Evolutionary conservation across 2,329 filamentous ascomycete species (phyloP), one percentile per base, ranked within the genome.

Genomic region (Beauveria bassiana): DNA sequence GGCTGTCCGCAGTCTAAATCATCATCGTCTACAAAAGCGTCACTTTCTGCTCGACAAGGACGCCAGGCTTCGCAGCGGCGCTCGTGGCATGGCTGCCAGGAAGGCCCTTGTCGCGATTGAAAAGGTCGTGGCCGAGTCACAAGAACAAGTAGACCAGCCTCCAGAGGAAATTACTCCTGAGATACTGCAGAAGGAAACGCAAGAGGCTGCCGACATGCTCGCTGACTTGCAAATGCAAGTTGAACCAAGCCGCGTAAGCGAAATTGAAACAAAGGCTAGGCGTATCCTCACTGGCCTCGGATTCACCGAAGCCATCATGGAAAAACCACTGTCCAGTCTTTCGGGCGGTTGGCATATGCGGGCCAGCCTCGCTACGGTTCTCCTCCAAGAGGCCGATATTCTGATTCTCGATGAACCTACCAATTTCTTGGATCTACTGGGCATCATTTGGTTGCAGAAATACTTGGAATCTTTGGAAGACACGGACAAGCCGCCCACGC

Each of bases 341-440:
- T 95, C 90, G 0, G 91, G 91, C 7, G 91, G 88, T 2, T 91
- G 88, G 88, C 82, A 80, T 63, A 91, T 90, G 85, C 82, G 88
- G 10, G 84, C 84, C 31, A 78, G 85, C 62, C 78, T 91, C 0
- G 87, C 87, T 2, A 78, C 78, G 3, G 84, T 85, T 0, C 78
- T 96, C 4, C 82, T 91, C 1, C 87, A 92, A 64, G 83, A 87
- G 8, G 84, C 86, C 0, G 90, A 96, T 66, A 84, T 96, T 2
- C 78, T 96, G 62, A 86, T 96, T 56, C 83, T 96, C 2, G 91
- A 96, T 71, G 91, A 96, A 70, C 91, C 91, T 0, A 96, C 91
- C 40, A 96, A 96, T 69, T 96, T 91, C 70, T 81, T 96, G 1
- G 91, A 96, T 68, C 78, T 96, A 0, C 80, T 92, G 0, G 90